Evolutionary conservation across 2,329 filamentous ascomycete species (phyloP), one percentile per base, ranked within the genome.

Genomic region (Byssothecium circinans): DNA sequence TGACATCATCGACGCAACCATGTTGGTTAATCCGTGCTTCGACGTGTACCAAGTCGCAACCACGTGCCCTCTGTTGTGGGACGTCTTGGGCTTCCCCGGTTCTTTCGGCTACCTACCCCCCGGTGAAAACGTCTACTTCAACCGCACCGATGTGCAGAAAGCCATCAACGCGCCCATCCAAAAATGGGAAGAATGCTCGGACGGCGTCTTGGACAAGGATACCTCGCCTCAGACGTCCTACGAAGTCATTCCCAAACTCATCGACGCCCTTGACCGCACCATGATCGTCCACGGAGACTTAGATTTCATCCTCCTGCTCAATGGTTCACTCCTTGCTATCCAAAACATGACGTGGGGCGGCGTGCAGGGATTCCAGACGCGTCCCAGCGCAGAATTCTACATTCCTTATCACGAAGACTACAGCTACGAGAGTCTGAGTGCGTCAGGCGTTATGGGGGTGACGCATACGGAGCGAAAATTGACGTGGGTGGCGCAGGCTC

Each of bases 291-390:
- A 91, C 61, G 89, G 87, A 10, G 74, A 80, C 40, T 78, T 86
- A 10, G 89, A 91, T 70, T 87, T 80, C 62, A 78, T 88, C 50
- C 77, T 89, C 8, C 74, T 86, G 19, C 75, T 78, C 60, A 87
- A 88, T 65, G 88, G 87, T 14, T 87, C 87, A 0, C 75, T 92
- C 1, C 74, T 89, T 6, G 79, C 80, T 1, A 84, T 91, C 49
- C 88, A 92, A 64, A 91, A 91, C 73, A 89, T 91, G 84, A 91
- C 87, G 0, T 92, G 84, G 83, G 82, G 82, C 47, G 88, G 87
- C 4, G 67, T 77, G 35, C 81, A 87, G 42, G 89, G 88, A 0
- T 91, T 92, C 75, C 80, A 84, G 54, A 64, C 68, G 1, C 68
- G 72, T 0, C 88, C 88, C 0, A 65, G 65, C 1, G 78, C 83